These are phyloP conservation scores for Nannochloropsis oceanica DNA, from an alignment of 108 stramenopile species.

Conservation along the genomic window DNA sequence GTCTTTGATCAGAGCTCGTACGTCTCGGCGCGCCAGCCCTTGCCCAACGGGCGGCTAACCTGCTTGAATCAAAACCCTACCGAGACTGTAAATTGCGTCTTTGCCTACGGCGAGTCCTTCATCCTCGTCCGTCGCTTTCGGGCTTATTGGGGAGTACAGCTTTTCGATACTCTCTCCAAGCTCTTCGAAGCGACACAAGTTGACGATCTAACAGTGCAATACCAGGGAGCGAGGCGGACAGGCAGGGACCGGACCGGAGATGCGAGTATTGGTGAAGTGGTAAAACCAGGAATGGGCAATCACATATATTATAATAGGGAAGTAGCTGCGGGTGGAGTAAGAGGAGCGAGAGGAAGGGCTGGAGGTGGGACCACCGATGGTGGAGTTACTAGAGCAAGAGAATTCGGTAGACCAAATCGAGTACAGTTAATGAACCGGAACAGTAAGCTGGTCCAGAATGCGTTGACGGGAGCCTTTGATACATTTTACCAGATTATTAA, in stretches of 20 bases:
- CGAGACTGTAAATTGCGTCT: not conserved
- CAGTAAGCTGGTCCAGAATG: not conserved
- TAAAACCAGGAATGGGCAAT: too few species aligned
- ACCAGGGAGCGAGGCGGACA: not conserved
- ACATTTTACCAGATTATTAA: not conserved
- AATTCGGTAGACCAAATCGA: not conserved
- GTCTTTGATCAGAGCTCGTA: not conserved
- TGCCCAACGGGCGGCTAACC: not conserved
- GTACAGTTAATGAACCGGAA: not conserved
- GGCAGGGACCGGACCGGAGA: not conserved
- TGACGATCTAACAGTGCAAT: not conserved
- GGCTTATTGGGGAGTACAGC: not conserved
- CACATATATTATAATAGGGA: too few species aligned
- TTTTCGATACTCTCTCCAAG: not conserved
- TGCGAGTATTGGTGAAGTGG: too few species aligned
- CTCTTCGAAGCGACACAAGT: not conserved
- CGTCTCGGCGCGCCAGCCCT: not conserved
- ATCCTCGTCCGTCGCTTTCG: not conserved
- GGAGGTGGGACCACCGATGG: too few species aligned
- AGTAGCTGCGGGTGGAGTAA: too few species aligned
- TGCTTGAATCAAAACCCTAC: not conserved
- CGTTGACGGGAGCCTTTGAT: not conserved
- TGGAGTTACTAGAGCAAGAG: not conserved
- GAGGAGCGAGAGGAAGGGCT: too few species aligned
- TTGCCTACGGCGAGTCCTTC: not conserved